These are phyloP conservation scores for Termitomyces bulborhizus DNA, from an alignment of 768 basidiomycete species.

Conservation along the genomic window DNA sequence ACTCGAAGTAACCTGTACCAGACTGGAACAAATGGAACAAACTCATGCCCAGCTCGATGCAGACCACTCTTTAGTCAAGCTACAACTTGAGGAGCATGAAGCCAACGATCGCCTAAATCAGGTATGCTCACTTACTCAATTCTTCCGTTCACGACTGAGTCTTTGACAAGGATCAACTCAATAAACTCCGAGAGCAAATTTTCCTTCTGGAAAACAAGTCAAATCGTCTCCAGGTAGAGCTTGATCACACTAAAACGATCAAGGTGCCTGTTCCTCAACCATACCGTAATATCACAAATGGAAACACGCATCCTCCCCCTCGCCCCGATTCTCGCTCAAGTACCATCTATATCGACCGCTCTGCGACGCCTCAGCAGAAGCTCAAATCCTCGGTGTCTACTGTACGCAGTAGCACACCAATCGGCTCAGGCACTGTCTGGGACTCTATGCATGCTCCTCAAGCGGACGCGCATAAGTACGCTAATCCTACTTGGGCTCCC, in stretches of 20 bases:
- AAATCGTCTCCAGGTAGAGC: slow-evolving; percentile 50
- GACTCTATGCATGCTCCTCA: slow-evolving; percentile 60
- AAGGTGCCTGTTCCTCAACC: slow-evolving; percentile 24
- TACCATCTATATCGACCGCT: slow-evolving; percentile 48
- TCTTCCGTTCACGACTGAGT: background rate
- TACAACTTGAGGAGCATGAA: slow-evolving; percentile 74
- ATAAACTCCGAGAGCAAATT: slow-evolving; percentile 62
- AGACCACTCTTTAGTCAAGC: slow-evolving; percentile 59
- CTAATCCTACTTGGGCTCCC: slow-evolving; percentile 11
- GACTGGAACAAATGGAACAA: slow-evolving; percentile 64
- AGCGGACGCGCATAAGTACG: slow-evolving; percentile 21
- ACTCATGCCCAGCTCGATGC: slow-evolving; percentile 59
- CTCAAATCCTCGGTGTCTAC: slow-evolving; percentile 26
- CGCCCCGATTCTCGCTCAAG: slow-evolving; percentile 77
- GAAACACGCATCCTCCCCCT: slow-evolving; percentile 36
- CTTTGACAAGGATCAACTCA: slow-evolving; percentile 57
- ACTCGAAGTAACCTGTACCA: slow-evolving; percentile 51
- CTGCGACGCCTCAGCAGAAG: slow-evolving; percentile 44
- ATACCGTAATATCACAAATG: slow-evolving; percentile 36
- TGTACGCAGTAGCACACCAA: slow-evolving; percentile 38
- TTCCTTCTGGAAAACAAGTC: slow-evolving; percentile 55
- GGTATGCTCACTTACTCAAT: slow-evolving; percentile 31
- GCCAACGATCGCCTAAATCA: slow-evolving; percentile 61
- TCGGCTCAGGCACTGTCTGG: slow-evolving; percentile 48
- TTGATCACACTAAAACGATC: slow-evolving; percentile 39